Base-by-base conservation (phyloP, 768 basidiomycete genomes). In the Mycena latifolia region DNA sequence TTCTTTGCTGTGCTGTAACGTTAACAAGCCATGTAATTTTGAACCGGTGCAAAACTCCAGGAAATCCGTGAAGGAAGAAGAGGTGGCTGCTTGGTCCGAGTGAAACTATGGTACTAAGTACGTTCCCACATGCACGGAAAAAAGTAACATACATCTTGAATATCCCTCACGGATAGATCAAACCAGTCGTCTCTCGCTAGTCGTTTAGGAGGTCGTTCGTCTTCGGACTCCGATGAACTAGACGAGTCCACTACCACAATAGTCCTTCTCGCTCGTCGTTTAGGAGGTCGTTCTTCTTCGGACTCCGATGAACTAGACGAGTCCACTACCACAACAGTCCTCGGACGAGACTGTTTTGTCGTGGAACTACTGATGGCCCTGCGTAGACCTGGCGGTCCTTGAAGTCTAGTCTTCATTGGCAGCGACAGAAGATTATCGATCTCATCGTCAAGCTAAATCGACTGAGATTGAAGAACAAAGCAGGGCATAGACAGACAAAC, bases 211-310 rank as follows among this genome's bases (percentile, higher is more conserved):
- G 61, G 61, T 15, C 33, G 25, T 11, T 63, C 55, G 27, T 59
- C 63, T 5, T 67, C 66, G 24, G 60, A 57, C 24, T 58, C 66
- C 2, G 65, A 66, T 43, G 10, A 33, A 20, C 31, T 35, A 2
- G 60, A 54, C 24, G 51, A 45, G 43, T 66, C 55, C 35, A 51
- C 4, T 2, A 31, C 1, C 20, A 61, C 27, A 7, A 27, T 5
- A 28, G 43, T 31, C 43, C 53, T 66, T n/a, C n/a, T n/a, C n/a
- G n/a, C n/a, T n/a, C n/a, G n/a, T n/a, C 33, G 28, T 37, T 67
- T 63, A 25, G 22, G 24, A 15, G 61, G 61, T 15, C 33, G 25
- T 11, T 63, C 55, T n/a, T 59, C 63, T 5, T 67, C 66, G 24
- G 60, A 57, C 24, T 58, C 66, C 2, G 65, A 66, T 43, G 10